Percentiles rank a stretch among this genome's conserved stretches.
phyloP scores from a whole-genome alignment of 305 asterid species.

The Coffea humblotiana region DNA sequence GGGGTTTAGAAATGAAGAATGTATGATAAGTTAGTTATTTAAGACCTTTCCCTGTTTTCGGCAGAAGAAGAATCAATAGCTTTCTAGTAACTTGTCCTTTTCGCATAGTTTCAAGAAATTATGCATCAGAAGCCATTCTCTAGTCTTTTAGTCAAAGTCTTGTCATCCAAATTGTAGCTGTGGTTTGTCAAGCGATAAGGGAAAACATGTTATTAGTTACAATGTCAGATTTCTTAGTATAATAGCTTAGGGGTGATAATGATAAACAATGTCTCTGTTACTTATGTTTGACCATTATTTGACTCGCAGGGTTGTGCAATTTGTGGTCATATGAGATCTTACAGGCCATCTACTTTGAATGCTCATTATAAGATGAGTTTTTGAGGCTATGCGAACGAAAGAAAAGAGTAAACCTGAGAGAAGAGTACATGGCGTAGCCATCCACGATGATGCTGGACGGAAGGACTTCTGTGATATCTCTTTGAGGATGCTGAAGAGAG shows the following conservation, averaged over 20 bases:
- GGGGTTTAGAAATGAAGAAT: conserved; percentile 2
- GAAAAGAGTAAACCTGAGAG: conserved; percentile 8
- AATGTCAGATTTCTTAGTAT: background rate
- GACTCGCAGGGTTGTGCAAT: conserved; percentile 1
- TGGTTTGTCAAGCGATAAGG: background rate
- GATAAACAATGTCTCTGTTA: background rate
- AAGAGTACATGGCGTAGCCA: conserved; percentile 3
- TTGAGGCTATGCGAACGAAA: background rate
- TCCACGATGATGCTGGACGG: background rate
- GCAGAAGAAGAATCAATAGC: background rate
- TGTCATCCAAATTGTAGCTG: conserved; percentile 1
- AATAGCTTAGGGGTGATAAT: background rate
- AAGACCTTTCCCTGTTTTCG: background rate
- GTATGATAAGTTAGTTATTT: background rate
- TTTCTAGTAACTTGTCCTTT: no score
- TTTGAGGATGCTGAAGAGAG: conserved; percentile 19
- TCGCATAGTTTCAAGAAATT: background rate
- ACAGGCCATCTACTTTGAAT: background rate
- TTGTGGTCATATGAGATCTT: conserved; percentile 8
- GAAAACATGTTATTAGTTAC: background rate
- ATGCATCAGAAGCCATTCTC: background rate
- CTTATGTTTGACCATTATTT: background rate
- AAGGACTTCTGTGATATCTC: conserved; percentile 18
- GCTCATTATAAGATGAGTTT: conserved; percentile 12
- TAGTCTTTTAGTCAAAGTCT: background rate